Evolutionary conservation across 805 yeast genomes (phyloP), one percentile per base, ranked within the genome.

Genomic region (Clavispora fructus): DNA sequence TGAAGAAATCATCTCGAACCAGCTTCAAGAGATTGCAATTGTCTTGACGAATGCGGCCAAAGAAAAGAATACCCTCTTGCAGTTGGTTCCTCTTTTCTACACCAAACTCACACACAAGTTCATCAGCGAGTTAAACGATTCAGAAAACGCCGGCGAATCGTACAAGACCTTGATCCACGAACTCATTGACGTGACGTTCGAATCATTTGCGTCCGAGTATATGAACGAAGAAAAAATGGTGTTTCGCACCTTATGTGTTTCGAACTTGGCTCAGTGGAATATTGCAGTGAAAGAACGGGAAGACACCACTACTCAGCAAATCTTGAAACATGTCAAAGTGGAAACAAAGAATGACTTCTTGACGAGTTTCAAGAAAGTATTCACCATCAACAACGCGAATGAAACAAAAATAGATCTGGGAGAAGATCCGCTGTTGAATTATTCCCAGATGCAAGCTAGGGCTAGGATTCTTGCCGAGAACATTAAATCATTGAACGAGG

Each of bases 371-470:
- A 76, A 80, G 11, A 84, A 80, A 54, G 82, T 84, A 3, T 82
- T 85, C 59, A 74, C 57, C 23, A 56, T 55, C 16, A 52, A 49
- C 31, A 51, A 49, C 2, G 25, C 40, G 11, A 37, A 9, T 8
- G 19, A 31, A 8, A 27, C n/a, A 5, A n/a, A 30, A 6, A 37
- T 29, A 19, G 45, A 35, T 3, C 40, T 13, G 27, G 30, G 17
- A 11, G 46, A 35, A 13, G 45, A 41, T n/a, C 42, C 42, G 9
- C 51, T 45, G n/a, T 37, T 42, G 35, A 71, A 75, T 25, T 66
- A 77, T 37, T 79, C 85, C 1, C 90, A 85, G 54, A 73, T 87
- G 50, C 91, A 89, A 42, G 95, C 95, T 1, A 83, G 84, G 53
- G 77, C 90, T 26, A 88, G 87, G 50, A 81, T 91, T 28, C 73